Evolutionary conservation across 768 basidiomycete species (phyloP), one percentile per base, ranked within the genome.

Genomic region (Cystobasidium ongulense): DNA sequence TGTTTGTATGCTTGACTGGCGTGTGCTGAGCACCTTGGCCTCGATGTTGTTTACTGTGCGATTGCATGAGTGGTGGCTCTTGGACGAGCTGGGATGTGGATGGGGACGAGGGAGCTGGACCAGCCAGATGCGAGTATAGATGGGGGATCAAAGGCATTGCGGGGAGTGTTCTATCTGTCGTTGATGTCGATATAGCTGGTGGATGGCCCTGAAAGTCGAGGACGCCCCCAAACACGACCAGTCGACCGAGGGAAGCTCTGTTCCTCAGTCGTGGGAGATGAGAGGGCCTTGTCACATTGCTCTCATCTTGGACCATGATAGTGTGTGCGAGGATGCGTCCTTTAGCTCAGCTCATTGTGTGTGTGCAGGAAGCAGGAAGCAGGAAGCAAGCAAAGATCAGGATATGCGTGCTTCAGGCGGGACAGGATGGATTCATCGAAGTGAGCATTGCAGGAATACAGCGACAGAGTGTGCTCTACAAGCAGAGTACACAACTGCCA

Each of bases 1-100:
- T 50, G 46, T 7, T 21, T n/a, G 57, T 59, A 15, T 59, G 25
- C 57, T 35, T 59, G 15, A 27, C 57, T 59, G 57, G 29, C 57
- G 25, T 59, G 15, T 15, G 29, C 11, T 59, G 4, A 13, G 23
- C 8, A 27, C 57, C 17, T 59, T 23, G 17, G 25, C 57, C 2
- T 59, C 57, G 57, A 11, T 59, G 57, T 35, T 59, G 57, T 59
- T 59, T 27, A 29, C 29, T 29, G 29, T 59, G 57, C 57, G 46
- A 50, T 50, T 21, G n/a, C 39, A 39, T 39, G 39, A 17, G 8
- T 39, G 39, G 39, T 7, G 39, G 39, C 7, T 17, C 17, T 39
- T 39, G 39, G 17, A 17, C 15, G 15, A n/a, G 15, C 46, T 21
- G 15, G 46, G 46, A 50, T 50, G 46, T 3, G 3, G 46, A 50